Evolutionary conservation across 2,329 filamentous ascomycete genomes (phyloP).

Genomic region (Diaporthe aspalathi): DNA sequence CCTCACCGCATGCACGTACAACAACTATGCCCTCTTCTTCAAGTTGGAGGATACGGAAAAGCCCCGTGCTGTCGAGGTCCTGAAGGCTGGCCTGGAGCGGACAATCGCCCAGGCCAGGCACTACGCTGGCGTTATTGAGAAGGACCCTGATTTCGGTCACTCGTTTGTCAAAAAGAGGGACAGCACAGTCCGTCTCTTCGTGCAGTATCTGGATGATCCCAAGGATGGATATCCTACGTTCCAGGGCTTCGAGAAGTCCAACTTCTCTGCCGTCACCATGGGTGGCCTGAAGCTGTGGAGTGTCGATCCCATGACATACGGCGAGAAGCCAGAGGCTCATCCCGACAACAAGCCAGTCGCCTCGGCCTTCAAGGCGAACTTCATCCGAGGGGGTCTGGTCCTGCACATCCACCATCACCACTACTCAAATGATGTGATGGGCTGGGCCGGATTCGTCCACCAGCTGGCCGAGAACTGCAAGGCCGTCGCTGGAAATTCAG

Average conservation of each 20-base stretch:
- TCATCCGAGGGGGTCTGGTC: slow-evolving; percentile 55
- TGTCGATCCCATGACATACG: slow-evolving; percentile 52
- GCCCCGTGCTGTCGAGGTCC: slow-evolving; percentile 34
- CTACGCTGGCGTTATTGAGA: slow-evolving; percentile 54
- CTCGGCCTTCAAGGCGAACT: slow-evolving; percentile 55
- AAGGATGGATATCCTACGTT: slow-evolving; percentile 52
- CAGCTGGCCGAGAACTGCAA: slow-evolving; percentile 57
- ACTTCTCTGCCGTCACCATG: slow-evolving; percentile 49
- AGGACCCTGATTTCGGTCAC: slow-evolving; percentile 50
- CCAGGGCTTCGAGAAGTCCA: slow-evolving; percentile 50
- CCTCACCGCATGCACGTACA: slow-evolving; percentile 49
- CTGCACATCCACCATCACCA: slow-evolving; percentile 57
- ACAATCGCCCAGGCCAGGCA: slow-evolving; percentile 45
- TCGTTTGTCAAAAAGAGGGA: slow-evolving; percentile 47
- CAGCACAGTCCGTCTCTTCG: slow-evolving; percentile 48
- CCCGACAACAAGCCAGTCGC: slow-evolving; percentile 49
- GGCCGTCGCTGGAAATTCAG: slow-evolving; percentile 38
- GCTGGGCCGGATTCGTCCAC: slow-evolving; percentile 51
- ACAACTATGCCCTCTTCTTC: slow-evolving; percentile 55
- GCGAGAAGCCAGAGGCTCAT: slow-evolving; percentile 53
- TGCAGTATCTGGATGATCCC: slow-evolving; percentile 52
- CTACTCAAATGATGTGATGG: slow-evolving; percentile 56
- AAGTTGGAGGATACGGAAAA: slow-evolving; percentile 49
- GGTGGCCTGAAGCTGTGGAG: slow-evolving; percentile 50
- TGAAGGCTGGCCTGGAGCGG: slow-evolving; percentile 47